phyloP scores from a whole-genome alignment of 257 asterid species.

The Solanum pimpinellifolium region DNA sequence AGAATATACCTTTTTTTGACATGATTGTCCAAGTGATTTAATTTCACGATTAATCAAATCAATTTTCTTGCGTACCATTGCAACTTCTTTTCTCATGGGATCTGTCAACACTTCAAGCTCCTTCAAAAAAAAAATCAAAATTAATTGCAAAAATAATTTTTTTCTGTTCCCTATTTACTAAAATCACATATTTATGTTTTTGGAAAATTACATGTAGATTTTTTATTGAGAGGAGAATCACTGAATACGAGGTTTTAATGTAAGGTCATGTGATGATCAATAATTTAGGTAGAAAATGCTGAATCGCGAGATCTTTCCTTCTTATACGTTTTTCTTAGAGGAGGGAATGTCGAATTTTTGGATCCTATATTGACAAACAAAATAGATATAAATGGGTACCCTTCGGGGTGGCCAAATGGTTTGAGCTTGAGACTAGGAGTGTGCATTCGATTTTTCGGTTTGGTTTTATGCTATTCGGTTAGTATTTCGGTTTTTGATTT shows the following conservation, averaged over 20 bases:
- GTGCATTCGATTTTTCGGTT: no score
- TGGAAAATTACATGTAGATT: background rate
- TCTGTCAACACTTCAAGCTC: slow-evolving; percentile 80
- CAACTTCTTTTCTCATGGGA: slow-evolving; percentile 85
- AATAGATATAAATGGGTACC: background rate
- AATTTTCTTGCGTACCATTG: slow-evolving; percentile 50
- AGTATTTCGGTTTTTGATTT: no score
- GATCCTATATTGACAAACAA: background rate
- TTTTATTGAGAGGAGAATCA: background rate
- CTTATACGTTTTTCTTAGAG: background rate
- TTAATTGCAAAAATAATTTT: background rate
- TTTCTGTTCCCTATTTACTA: background rate
- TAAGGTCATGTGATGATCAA: background rate
- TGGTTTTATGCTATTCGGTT: no score
- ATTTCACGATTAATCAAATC: slow-evolving; percentile 65
- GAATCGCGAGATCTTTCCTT: background rate
- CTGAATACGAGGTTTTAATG: background rate
- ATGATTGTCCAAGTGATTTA: slow-evolving; percentile 62
- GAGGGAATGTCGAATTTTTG: background rate
- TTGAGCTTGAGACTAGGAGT: no score
- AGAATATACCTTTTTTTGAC: slow-evolving; percentile 68
- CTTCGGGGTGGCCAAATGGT: no score
- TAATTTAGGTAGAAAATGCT: background rate
- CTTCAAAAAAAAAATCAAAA: slow-evolving; percentile 10
- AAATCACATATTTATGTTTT: background rate